These are phyloP conservation scores for Oropetium thomaeum DNA, from an alignment of 176 grass and related monocot genomes.

Conservation along the genomic window DNA sequence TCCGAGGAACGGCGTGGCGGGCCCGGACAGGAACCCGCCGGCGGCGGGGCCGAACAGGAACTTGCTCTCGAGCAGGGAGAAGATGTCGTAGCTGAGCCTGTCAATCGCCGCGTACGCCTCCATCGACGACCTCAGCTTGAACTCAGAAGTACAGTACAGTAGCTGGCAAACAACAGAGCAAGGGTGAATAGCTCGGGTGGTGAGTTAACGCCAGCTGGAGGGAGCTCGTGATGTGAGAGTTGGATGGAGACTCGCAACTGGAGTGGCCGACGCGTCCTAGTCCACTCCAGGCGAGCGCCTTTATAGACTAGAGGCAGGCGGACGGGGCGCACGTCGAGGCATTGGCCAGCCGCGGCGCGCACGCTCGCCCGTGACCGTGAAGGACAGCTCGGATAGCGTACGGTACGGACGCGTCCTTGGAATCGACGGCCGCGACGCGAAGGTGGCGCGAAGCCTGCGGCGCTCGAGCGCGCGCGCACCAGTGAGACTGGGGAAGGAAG, in stretches of 20 bases:
- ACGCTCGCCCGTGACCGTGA: not conserved
- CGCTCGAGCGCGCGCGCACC: too few species aligned
- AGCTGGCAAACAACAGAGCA: not conserved
- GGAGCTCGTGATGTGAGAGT: slow-evolving; percentile 2
- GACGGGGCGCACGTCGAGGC: not conserved
- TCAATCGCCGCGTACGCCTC: not conserved
- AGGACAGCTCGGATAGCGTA: slow-evolving; percentile 28
- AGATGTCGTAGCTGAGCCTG: not conserved
- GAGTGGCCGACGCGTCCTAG: slow-evolving; percentile 5
- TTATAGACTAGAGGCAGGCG: not conserved
- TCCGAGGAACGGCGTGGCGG: slow-evolving; percentile 14
- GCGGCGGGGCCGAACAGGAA: slow-evolving; percentile 56
- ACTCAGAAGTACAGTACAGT: too few species aligned
- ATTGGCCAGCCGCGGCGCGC: slow-evolving; percentile 7
- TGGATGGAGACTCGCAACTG: not conserved
- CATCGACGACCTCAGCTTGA: not conserved
- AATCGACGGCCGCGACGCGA: slow-evolving; percentile 21
- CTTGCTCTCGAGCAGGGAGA: not conserved
- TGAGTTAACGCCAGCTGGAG: not conserved
- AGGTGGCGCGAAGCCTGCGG: slow-evolving; percentile 43
- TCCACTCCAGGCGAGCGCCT: not conserved
- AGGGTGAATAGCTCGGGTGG: not conserved
- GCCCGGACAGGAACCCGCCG: slow-evolving; percentile 1
- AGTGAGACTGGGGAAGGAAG: too few species aligned
- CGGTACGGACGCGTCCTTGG: slow-evolving; percentile 29